Base-by-base conservation (phyloP, 1,284 basidiomycete genomes). In the Cryptococcus neoformans region DNA sequence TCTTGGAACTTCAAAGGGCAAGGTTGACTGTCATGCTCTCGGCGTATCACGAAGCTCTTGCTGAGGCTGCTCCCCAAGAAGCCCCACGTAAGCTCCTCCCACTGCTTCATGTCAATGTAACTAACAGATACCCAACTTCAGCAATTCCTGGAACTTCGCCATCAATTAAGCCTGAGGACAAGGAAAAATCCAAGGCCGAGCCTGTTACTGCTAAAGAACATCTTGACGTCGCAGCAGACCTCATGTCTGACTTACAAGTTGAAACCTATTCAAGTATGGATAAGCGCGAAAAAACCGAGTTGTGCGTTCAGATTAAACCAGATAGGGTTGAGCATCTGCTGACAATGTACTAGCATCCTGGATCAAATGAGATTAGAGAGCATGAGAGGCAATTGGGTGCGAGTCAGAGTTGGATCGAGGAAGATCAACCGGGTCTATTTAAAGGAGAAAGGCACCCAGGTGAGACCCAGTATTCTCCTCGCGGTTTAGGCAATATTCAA, bases 221-320 rank as follows among this genome's bases (percentile, higher is more conserved):
- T 53, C 78, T 92, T 42, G 85, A 88, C 66, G 87, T 85, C 0
- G 90, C 91, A 0, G 94, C 91, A 0, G 93, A 96, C 63, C 80
- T 97, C 37, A 83, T 99, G 61, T 89, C 89, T 52, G 96, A 99
- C 55, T 85, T 99, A 0, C 93, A 97, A 79, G 94, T 99, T 46
- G 96, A 99, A 80, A 99, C 96, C 2, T 99, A 98, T 73, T 96
- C 93, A 28, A 92, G 90, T 11, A 98, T 99, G 95, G 92, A 97
- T 66, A 86, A 94, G 62, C 81, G 90, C 67, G 96, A 99, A 78
- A 99, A 99, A 83, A 96, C 92, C 9, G 92, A 98, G 73, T 98
- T 99, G 76, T 77, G 61, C 69, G 75, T 63, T 5, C 39, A 39
- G n/a, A 54, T 3, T 41, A 35, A 35, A 47, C n/a, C 4, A 28